Percentiles rank a stretch among this genome's conserved stretches.
These are phyloP conservation scores for Daldinia bambusicola DNA, from an alignment of 495 filamentous ascomycete genomes.

Conservation along the genomic window DNA sequence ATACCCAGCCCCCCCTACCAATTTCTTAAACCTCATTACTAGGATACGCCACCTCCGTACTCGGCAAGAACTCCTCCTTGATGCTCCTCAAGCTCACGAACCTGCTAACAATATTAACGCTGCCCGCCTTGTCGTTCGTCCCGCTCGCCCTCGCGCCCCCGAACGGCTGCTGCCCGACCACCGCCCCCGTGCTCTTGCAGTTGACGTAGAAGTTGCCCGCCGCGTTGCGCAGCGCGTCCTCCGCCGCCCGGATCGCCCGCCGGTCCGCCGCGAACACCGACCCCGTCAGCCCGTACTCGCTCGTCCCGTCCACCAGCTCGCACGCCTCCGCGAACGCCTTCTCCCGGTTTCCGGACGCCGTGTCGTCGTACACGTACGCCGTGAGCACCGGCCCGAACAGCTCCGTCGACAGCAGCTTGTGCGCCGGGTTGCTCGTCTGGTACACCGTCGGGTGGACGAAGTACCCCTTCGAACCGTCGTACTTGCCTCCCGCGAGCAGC, in stretches of 20 bases:
- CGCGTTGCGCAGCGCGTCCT: conserved; percentile 77
- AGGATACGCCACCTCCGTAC: conserved; percentile 77
- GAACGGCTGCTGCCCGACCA: conserved; percentile 93
- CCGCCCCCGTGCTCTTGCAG: conserved; percentile 90
- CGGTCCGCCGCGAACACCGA: conserved; percentile 81
- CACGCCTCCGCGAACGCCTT: conserved; percentile 66
- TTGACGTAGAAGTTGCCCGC: conserved; percentile 95
- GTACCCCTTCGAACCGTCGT: conserved; percentile 74
- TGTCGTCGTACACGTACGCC: conserved; percentile 77
- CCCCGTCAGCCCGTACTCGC: conserved; percentile 82
- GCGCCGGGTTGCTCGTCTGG: conserved; percentile 66
- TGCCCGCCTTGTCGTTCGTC: conserved; percentile 93
- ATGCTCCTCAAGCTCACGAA: conserved; percentile 87
- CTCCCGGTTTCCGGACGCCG: conserved; percentile 56
- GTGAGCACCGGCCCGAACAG: conserved; percentile 81
- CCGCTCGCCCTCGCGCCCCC: conserved; percentile 86
- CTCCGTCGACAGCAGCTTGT: conserved; percentile 75
- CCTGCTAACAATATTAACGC: conserved; percentile 74
- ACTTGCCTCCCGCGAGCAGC: conserved; percentile 73
- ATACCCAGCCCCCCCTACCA: neutral
- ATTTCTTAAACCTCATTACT: conserved; percentile 69
- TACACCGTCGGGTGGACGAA: conserved; percentile 81
- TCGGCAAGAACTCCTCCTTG: conserved; percentile 87
- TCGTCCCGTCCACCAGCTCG: conserved; percentile 69
- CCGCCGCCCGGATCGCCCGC: conserved; percentile 70